Base-by-base conservation (phyloP, 2,329 filamentous ascomycete species). In the Cladosporium sp. region DNA sequence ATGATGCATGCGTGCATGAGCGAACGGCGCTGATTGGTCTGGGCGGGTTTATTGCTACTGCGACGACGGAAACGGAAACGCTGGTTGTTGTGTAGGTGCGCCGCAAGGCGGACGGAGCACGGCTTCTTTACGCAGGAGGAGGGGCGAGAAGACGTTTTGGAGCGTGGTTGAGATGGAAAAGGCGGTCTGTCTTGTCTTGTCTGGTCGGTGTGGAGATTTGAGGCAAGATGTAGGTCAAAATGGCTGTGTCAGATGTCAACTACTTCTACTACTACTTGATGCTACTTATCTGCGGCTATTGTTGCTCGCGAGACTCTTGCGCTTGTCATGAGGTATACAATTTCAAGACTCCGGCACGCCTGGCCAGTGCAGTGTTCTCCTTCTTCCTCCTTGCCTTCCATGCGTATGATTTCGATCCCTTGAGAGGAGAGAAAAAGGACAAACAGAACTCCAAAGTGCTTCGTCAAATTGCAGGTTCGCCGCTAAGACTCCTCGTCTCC, bases 401-500 rank as follows among this genome's bases (percentile, higher is more conserved):
- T 46, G n/a, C 40, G 8, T 46, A 10, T 23, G n/a, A 21, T 21
- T 21, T 8, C n/a, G 21, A 12, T 2, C n/a, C 37, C 18, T 18
- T 18, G 35, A 6, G 8, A 8, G n/a, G n/a, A 21, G n/a, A 11
- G 1, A 5, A 46, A 23, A 46, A 8, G 8, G 40, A 46, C 7
- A 3, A 46, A 11, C 21, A 21, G n/a, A 46, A 46, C 8, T 46
- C 40, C 40, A 46, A 46, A 21, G 8, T 46, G n/a, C 40, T 46
- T 10, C 40, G 21, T 46, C 40, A 5, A 46, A 21, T 21, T 4
- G 49, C 14, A 29, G 10, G 28, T 46, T 5, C 56, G 11, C 21
- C 56, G 44, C 31, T 26, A 62, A 8, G 49, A 46, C 28, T 72
- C 71, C 31, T 71, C 73, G 58, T 78, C 82, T 3, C 81, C 80